Conservation (phyloP, 2,329 filamentous ascomycete genomes). For the Lecanicillium sp. region DNA sequence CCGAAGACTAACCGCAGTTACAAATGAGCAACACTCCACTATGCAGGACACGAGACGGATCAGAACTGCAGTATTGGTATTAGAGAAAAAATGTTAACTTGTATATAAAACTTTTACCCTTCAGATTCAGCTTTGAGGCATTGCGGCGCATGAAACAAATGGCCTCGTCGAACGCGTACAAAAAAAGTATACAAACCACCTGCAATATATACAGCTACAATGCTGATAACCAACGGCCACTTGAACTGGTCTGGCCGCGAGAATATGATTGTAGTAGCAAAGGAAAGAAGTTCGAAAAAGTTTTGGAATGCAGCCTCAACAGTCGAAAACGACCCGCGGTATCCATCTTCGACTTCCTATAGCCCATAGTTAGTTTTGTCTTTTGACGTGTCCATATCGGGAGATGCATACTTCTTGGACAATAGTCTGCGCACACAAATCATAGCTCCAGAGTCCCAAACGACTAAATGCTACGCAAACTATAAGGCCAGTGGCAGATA, state of each 20-base stretch:
- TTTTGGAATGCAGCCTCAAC: constrained; percentile 63
- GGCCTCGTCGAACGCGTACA: constrained; percentile 21
- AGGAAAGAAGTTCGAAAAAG: constrained; percentile 60
- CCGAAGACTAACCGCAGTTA: too few relatives aligned
- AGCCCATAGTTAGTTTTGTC: background rate
- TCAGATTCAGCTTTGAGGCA: too few relatives aligned
- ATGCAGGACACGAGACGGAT: too few relatives aligned
- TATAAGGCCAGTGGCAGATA: constrained; percentile 40
- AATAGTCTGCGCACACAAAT: constrained; percentile 50
- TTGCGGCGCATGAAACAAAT: constrained; percentile 27
- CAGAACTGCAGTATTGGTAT: too few relatives aligned
- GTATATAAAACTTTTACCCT: too few relatives aligned
- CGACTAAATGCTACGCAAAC: constrained; percentile 46
- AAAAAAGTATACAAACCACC: constrained; percentile 21
- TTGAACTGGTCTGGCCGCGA: constrained; percentile 54
- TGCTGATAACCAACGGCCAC: constrained; percentile 53
- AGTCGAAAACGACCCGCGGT: constrained; percentile 60
- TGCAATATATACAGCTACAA: constrained; percentile 34
- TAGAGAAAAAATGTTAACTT: too few relatives aligned
- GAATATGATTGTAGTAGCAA: constrained; percentile 56
- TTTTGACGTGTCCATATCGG: background rate
- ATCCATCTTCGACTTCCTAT: constrained; percentile 43
- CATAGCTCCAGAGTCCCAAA: constrained; percentile 53
- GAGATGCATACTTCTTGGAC: constrained; percentile 52
- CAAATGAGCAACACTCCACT: too few relatives aligned